Base-by-base conservation (phyloP, 768 basidiomycete species). In the Trametes gibbosa region DNA sequence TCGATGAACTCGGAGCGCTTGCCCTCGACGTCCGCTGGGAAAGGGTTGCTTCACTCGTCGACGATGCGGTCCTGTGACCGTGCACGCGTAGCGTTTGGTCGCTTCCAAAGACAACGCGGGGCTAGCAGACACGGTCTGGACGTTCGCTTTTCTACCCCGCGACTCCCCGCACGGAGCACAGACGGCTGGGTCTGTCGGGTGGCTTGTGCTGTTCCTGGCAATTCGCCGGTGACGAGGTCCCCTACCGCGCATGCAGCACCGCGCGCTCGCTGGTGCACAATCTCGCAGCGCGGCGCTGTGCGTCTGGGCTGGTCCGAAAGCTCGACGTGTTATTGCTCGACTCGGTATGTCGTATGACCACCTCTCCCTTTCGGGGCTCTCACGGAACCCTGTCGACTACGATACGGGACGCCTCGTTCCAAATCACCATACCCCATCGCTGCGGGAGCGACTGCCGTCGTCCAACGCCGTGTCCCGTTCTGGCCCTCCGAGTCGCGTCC, bases 1-100 rank as follows among this genome's bases (percentile, higher is more conserved):
- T 56, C 55, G 55, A 56, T 56, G 47, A 39, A 13, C n/a, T 53
- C 50, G 37, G 50, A 48, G 50, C 58, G 58, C 58, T 27, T 24
- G n/a, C 17, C 17, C 42, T 24, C 43, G 45, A 52, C 32, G 32
- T 48, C 37, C 50, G 50, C 50, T 58, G 58, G 58, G 58, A 59
- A 52, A 39, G 25, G 10, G 19, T 13, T 21, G 39, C 50, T 46
- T 17, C 37, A 14, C 25, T 50, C 42, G 25, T 32, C 7, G 3
- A 14, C 51, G 8, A 13, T 25, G 24, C 39, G 50, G 45, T 52
- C 50, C 47, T 59, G 58, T 59, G 58, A 59, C 51, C 23, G 35
- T 24, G 19, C 58, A 47, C 51, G 50, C 50, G 14, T n/a, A 27
- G 19, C 9, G n/a, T 24, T 29, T 17, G 8, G 58, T 53, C 27